Conservation (phyloP, 805 yeast species). For the Candida koratica region DNA sequence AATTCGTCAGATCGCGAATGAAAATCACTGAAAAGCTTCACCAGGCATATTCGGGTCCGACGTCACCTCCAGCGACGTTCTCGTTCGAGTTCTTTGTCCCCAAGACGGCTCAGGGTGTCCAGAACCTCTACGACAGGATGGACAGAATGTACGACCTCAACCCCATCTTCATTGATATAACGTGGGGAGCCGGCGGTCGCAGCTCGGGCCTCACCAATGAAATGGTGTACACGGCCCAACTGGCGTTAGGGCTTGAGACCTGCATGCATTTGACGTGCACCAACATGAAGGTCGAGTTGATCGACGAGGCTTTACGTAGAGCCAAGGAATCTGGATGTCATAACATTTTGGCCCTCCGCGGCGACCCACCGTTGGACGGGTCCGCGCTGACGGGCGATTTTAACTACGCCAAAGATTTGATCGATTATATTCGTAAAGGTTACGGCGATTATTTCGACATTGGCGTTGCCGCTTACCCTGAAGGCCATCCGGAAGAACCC, state of each 20-base stretch:
- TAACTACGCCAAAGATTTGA: slow-evolving; percentile 81
- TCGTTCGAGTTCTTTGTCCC: slow-evolving; percentile 98
- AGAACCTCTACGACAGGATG: slow-evolving; percentile 93
- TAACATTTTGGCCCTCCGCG: slow-evolving; percentile 89
- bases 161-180: slow-evolving; percentile 90
- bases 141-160: slow-evolving; percentile 92
- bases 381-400: slow-evolving; percentile 79
- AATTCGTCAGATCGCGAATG: no score
- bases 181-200: slow-evolving; percentile 99
- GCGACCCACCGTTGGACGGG: slow-evolving; percentile 86
- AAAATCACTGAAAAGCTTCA: slow-evolving; percentile 39
- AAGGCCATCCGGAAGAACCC: slow-evolving; percentile 89
- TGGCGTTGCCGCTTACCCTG: slow-evolving; percentile 97
- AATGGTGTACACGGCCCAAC: slow-evolving; percentile 85
- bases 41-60: slow-evolving; percentile 38
- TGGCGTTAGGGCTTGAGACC: slow-evolving; percentile 87
- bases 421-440: slow-evolving; percentile 64
- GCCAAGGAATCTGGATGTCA: slow-evolving; percentile 94
- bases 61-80: slow-evolving; percentile 62
- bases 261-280: slow-evolving; percentile 98
- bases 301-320: slow-evolving; percentile 78
- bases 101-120: slow-evolving; percentile 94
- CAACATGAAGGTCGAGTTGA: slow-evolving; percentile 77
- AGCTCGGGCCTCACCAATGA: slow-evolving; percentile 81
- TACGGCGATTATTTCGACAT: slow-evolving; percentile 90